These are phyloP conservation scores for Fomitopsis serialis DNA, from an alignment of 768 basidiomycete genomes.

Conservation along the genomic window DNA sequence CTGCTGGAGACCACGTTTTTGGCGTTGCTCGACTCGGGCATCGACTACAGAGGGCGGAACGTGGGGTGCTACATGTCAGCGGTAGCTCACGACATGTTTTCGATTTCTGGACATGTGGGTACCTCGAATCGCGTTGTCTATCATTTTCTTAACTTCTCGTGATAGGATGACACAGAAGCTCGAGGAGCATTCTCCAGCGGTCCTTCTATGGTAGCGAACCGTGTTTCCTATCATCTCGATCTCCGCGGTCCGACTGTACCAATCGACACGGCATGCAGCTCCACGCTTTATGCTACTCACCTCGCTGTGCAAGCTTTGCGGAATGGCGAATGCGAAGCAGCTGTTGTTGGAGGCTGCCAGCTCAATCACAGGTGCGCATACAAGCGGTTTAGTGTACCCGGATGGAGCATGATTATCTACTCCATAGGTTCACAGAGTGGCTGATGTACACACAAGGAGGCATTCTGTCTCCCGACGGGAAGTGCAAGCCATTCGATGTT, in stretches of 20 bases:
- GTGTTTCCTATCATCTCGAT: slow-evolving; percentile 37
- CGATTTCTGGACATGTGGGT: slow-evolving; percentile 25
- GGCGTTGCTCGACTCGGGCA: slow-evolving; percentile 42
- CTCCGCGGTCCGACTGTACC: slow-evolving; percentile 44
- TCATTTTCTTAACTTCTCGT: background rate
- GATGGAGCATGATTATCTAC: background rate
- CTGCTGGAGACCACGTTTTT: slow-evolving; percentile 36
- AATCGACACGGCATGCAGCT: slow-evolving; percentile 47
- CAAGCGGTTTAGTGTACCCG: background rate
- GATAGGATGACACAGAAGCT: slow-evolving; percentile 32
- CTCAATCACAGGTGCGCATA: slow-evolving; percentile 38
- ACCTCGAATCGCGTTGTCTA: background rate
- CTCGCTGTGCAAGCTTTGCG: slow-evolving; percentile 40
- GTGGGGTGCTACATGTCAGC: slow-evolving; percentile 39
- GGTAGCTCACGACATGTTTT: slow-evolving; percentile 18
- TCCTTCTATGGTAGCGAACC: slow-evolving; percentile 35
- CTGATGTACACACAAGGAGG: slow-evolving; percentile 31
- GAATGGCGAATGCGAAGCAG: slow-evolving; percentile 41
- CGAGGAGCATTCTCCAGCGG: slow-evolving; percentile 28
- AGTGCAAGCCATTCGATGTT: slow-evolving; percentile 41
- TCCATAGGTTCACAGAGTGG: slow-evolving; percentile 32
- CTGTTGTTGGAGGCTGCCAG: slow-evolving; percentile 41
- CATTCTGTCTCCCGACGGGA: slow-evolving; percentile 36
- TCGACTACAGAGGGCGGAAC: slow-evolving; percentile 38
- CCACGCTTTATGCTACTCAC: slow-evolving; percentile 41